Base-by-base conservation (phyloP, 75 land plant genomes). In the Chamaecyparis obtusa region DNA sequence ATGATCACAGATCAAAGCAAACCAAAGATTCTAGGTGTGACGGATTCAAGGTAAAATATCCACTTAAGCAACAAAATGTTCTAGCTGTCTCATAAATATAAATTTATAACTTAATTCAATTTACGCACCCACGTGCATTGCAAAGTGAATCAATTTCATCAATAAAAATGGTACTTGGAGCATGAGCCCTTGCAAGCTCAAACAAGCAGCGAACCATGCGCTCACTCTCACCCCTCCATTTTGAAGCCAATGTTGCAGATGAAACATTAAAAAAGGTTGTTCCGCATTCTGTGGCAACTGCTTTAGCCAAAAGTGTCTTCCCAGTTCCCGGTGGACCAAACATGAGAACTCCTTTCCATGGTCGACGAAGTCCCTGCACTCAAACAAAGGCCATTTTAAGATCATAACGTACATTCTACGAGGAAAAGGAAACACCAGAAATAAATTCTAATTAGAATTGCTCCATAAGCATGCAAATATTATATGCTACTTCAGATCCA, bases 201-300 rank as follows among this genome's bases (percentile, higher is more conserved):
- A 98, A 98, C 87, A 98, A 91, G 86, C 94, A 93, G 32, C 97
- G 96, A 54, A 98, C 99, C 99, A 98, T 95, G 90, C 99, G 96
- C 89, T 98, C 99, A 91, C 99, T 98, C 86, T 98, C 99, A 11
- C 99, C 99, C 84, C 99, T 94, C 99, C 99, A 98, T 88, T 98
- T 98, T 64, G 99, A 97, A 57, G 99, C 99, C 84, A 98, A 85
- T 14, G 99, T 97, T 43, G 99, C 99, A 77, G 99, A 97, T 60
- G 99, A 98, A n/a, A 96, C 99, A 94, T 98, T 98, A 87, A 98
- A 98, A 88, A 98, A 98, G 41, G 99, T 98, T 57, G 99, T 98
- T 64, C 97, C 97, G 89, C 99, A 98, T 87, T 98, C 99, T 49
- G 99, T 98, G 24, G 99, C 99, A 37, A 98, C 99, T 67, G 99